Percentiles rank a stretch among this genome's conserved stretches.
phyloP scores from a whole-genome alignment of 345 rosid genomes.

The Eucalyptus lansdowneana region DNA sequence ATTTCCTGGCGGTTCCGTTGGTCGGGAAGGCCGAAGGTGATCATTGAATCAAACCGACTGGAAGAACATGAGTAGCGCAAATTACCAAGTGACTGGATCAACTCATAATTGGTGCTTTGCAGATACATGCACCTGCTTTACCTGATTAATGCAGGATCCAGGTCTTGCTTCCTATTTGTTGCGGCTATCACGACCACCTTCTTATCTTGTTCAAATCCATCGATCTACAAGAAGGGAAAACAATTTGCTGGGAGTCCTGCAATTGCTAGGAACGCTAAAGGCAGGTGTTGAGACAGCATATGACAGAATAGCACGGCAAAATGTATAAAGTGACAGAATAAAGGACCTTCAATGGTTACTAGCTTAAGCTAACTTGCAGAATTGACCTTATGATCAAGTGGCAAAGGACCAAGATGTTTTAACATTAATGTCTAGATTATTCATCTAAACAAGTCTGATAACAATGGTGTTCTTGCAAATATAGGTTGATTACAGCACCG shows the following conservation, averaged over 20 bases:
- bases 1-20: slow-evolving; percentile 54
- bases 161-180: slow-evolving; percentile 92
- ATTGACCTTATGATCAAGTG: neutral
- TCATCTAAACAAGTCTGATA: neutral
- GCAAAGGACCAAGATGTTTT: neutral
- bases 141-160: slow-evolving; percentile 94
- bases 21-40: slow-evolving; percentile 70
- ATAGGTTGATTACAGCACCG: neutral
- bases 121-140: neutral
- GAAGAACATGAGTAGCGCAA: neutral
- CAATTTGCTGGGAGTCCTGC: neutral
- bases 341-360: neutral
- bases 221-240: slow-evolving; percentile 41
- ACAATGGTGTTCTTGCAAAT: neutral
- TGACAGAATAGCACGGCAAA: neutral
- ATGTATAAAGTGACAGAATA: neutral
- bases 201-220: slow-evolving; percentile 93
- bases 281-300: neutral
- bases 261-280: neutral
- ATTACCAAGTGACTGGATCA: neutral
- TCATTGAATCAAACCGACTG: slow-evolving; percentile 94
- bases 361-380: neutral
- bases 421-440: neutral
- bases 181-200: slow-evolving; percentile 89
- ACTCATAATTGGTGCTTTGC: neutral